These are phyloP conservation scores for Sclerotinia sclerotiorum DNA, from an alignment of 2,329 filamentous ascomycete species.

Conservation along the genomic window DNA sequence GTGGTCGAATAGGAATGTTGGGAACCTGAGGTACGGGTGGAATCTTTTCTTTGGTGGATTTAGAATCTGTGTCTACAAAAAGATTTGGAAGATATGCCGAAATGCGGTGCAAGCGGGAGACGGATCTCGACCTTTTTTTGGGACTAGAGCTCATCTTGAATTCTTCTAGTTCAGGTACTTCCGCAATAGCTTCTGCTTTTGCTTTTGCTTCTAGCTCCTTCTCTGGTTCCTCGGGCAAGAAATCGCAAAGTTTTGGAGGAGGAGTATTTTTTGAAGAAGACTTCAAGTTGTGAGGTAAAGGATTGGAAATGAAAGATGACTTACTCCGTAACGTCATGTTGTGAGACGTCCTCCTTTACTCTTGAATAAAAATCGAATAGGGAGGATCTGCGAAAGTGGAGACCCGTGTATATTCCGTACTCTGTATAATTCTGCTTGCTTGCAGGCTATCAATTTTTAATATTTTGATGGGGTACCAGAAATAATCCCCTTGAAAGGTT, in stretches of 20 bases:
- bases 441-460: neutral
- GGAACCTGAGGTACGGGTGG: conserved; percentile 9
- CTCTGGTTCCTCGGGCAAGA: neutral
- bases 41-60: conserved; percentile 16
- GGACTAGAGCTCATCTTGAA: conserved; percentile 25
- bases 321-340: conserved; percentile 22
- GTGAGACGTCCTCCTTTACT: conserved; percentile 14
- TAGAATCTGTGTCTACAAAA: conserved; percentile 21
- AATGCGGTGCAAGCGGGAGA: conserved; percentile 23
- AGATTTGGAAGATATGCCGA: conserved; percentile 21
- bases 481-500: conserved; percentile 17
- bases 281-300: neutral
- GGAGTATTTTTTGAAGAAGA: neutral
- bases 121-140: conserved; percentile 19
- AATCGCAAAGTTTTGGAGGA: neutral
- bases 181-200: neutral
- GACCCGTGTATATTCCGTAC: no score
- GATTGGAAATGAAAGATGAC: conserved; percentile 1
- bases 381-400: conserved; percentile 20
- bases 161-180: conserved; percentile 5
- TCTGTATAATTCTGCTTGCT: neutral
- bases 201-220: neutral
- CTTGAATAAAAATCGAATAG: conserved; percentile 17
- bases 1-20: neutral
- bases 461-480: neutral